Conservation (phyloP, 257 asterid species). For the Paraleonurus japonicus region DNA sequence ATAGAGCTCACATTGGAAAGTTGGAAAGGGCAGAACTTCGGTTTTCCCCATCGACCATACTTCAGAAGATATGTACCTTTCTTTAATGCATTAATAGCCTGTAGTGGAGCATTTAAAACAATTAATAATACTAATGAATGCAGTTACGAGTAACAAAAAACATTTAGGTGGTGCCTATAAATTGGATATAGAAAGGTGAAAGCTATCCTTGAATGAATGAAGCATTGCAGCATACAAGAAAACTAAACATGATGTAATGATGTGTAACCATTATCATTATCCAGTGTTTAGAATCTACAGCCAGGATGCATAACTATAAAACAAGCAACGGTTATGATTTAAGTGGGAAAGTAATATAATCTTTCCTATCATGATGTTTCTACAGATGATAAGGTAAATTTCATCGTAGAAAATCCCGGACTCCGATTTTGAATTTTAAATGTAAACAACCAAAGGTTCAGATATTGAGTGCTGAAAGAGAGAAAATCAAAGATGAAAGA, state of each 20-base stretch:
- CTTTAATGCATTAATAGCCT: constrained; percentile 67
- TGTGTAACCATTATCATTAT: neutral
- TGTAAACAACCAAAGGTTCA: neutral
- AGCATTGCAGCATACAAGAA: constrained; percentile 7
- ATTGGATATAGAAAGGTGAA: neutral
- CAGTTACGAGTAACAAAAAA: constrained; percentile 16
- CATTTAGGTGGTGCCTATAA: neutral
- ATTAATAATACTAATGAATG: neutral
- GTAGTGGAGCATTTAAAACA: constrained; percentile 28
- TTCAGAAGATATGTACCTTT: constrained; percentile 66
- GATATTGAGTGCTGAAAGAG: neutral
- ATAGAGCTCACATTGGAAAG: constrained; percentile 53
- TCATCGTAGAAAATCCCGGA: neutral
- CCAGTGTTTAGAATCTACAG: neutral
- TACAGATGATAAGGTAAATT: neutral
- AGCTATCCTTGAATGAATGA: neutral
- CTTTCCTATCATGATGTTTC: constrained; percentile 15
- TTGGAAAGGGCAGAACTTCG: constrained; percentile 71
- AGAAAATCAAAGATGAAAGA: neutral
- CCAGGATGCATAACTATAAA: neutral
- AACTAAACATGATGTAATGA: neutral
- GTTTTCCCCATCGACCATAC: constrained; percentile 78
- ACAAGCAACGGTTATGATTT: constrained; percentile 2
- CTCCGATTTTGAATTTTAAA: neutral
- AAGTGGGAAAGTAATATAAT: neutral